Base-by-base conservation (phyloP, 768 basidiomycete genomes). In the Naematelia aurantialba region DNA sequence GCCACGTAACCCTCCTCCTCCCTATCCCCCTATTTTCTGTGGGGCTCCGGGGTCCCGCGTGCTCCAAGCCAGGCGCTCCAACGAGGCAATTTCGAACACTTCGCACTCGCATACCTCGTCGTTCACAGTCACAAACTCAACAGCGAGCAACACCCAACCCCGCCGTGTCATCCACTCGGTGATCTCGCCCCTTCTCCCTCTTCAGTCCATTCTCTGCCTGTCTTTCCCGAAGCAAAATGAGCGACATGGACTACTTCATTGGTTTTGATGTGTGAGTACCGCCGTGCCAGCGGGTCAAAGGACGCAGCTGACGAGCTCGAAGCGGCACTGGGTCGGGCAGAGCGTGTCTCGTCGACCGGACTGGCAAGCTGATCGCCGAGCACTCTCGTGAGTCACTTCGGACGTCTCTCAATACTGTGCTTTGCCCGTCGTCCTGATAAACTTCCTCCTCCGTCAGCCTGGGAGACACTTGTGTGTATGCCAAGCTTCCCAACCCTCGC, bases 291-390 rank as follows among this genome's bases (percentile, higher is more conserved):
- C 27, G 17, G 25, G 0, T 31, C 45, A 17, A 29, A 22, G 3
- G 39, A 14, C 14, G 3, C 24, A 19, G n/a, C 39, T 55, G 30
- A 44, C 55, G 17, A 5, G 42, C 48, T 3, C 49, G 26, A 45
- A 89, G 94, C 29, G 96, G 96, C 13, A 97, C 96, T 1, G 92
- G 93, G 59, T 97, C 92, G 21, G 91, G 87, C 5, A 85, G 96
- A 55, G 91, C 91, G 0, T 86, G 85, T 22, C 84, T 99, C 29
- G 84, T 93, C 61, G 83, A 84, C 55, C 68, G 78, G 19, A 81
- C 82, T 45, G 91, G 93, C 42, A 81, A 80, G 29, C 81, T 91
- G 57, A 79, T 87, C 53, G 88, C 90, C 4, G 89, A 91, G 31
- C 84, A 85, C 65, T 87, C 87, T 34, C 69, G 75, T 76, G 48